Conservation (phyloP, 805 yeast species). For the Candida insectorum region DNA sequence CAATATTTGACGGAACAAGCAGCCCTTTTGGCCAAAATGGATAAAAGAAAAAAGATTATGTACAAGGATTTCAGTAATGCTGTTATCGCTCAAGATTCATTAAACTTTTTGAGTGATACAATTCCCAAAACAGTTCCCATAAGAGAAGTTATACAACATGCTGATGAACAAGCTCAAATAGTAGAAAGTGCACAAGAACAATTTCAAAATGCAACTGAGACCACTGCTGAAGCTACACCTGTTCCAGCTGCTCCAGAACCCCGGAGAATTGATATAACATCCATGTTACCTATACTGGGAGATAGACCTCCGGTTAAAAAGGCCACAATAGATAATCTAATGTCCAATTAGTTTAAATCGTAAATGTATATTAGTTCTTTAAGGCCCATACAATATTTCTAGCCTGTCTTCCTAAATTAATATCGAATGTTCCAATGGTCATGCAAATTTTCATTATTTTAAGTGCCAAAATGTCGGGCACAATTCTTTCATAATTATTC, state of each 20-base stretch:
- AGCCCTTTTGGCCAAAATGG: constrained; percentile 56
- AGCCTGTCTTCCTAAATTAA: constrained; percentile 20
- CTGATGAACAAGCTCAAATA: constrained; percentile 12
- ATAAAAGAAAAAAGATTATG: constrained; percentile 63
- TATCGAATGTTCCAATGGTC: constrained; percentile 22
- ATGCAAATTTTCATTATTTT: constrained; percentile 32
- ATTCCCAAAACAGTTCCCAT: constrained; percentile 61
- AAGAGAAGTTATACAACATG: constrained; percentile 42
- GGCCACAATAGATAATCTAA: constrained; percentile 33
- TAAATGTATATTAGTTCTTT: too few species aligned
- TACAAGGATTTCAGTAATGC: constrained; percentile 70
- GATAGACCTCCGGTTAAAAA: constrained; percentile 17
- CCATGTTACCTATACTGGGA: constrained; percentile 6
- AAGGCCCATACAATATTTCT: constrained; percentile 32
- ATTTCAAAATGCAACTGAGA: neutral
- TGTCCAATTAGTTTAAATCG: constrained; percentile 12
- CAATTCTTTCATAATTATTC: constrained; percentile 33
- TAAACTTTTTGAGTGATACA: constrained; percentile 60
- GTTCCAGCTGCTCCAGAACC: constrained; percentile 1
- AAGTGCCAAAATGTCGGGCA: constrained; percentile 38
- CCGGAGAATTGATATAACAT: constrained; percentile 7
- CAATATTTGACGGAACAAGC: constrained; percentile 73
- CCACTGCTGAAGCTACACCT: constrained; percentile 5
- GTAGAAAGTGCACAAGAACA: constrained; percentile 33
- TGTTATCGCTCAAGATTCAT: constrained; percentile 54